Evolutionary conservation across 768 basidiomycete genomes (phyloP), one percentile per base, ranked within the genome.

Genomic region (Clitopilus passeckerianus): DNA sequence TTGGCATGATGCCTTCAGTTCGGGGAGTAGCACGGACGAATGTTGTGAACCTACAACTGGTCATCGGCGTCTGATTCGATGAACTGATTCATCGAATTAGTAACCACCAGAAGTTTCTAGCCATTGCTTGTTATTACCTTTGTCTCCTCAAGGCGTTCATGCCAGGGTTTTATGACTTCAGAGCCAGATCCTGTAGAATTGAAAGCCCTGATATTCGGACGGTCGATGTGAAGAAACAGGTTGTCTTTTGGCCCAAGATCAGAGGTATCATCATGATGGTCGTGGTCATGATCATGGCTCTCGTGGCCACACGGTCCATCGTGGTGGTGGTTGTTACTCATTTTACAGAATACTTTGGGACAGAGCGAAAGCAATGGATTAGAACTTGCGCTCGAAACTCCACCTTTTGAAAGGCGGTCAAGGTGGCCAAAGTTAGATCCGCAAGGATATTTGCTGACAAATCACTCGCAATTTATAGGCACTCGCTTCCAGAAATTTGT

Each of bases 51-150:
- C 53, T 71, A 92, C 91, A 97, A 72, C 71, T 93, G 90, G 68
- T 95, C 94, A 72, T 96, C 95, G 34, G 90, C 89, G 63, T 97
- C 95, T 16, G 92, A 94, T 71, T 94, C 90, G 60, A 95, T 70
- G 61, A 74, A 91, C 94, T 97, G 63, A 7, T 22, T 57, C 43
- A 58, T 56, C 34, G 58, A 54, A 55, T 60, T 43, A 54, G 33
- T 14, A 54, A 18, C 46, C 20, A 59, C 53, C 33, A 59, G 30
- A 54, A 9, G 34, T 20, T 57, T 55, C 8, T 34, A 56, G 59
- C 46, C 27, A 57, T n/a, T n/a, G n/a, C 7, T 30, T 12, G 54
- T 37, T 10, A 50, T 52, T 67, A 94, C 94, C 75, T 79, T 75
- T 30, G 74, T 74, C 70, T 95, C 92, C 60, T 89, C 85, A 57